These are phyloP conservation scores for Boletus patriciae DNA, from an alignment of 768 basidiomycete species.

Conservation along the genomic window DNA sequence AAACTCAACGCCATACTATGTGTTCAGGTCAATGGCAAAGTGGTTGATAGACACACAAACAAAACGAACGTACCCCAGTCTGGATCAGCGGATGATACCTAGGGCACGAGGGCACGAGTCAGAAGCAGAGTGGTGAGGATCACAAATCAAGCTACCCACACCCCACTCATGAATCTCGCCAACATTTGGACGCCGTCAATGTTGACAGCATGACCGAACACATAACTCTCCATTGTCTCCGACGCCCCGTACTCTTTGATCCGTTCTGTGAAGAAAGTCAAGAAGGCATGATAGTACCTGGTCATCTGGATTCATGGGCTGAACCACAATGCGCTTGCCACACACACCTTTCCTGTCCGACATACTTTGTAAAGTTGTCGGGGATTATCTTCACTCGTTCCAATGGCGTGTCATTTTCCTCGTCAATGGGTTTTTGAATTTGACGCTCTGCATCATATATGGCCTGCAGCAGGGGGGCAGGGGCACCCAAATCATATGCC, in stretches of 20 bases:
- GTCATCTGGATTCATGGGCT: conserved; percentile 30
- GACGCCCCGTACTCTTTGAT: conserved; percentile 39
- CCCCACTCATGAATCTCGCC: conserved; percentile 35
- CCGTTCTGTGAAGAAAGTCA: conserved; percentile 42
- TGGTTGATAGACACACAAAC: neutral
- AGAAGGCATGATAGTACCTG: conserved; percentile 37
- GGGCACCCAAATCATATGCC: conserved; percentile 56
- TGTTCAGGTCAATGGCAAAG: neutral
- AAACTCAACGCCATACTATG: conserved; percentile 55
- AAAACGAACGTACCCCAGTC: conserved; percentile 46
- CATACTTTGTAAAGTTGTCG: conserved; percentile 49
- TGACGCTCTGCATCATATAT: conserved; percentile 46
- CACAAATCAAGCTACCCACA: conserved; percentile 27
- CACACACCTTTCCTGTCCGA: conserved; percentile 49
- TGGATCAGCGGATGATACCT: conserved; percentile 60
- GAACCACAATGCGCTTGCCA: conserved; percentile 31
- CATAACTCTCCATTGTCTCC: conserved; percentile 46
- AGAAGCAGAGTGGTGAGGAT: neutral
- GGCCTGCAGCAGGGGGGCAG: conserved; percentile 44
- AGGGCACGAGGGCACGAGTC: neutral
- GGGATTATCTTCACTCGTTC: conserved; percentile 32
- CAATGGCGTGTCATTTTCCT: conserved; percentile 28
- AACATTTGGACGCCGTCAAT: conserved; percentile 35
- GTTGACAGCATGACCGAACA: conserved; percentile 42
- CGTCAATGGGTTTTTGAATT: conserved; percentile 41